Base-by-base conservation (phyloP, 768 basidiomycete species). In the Termitomyces sp. region DNA sequence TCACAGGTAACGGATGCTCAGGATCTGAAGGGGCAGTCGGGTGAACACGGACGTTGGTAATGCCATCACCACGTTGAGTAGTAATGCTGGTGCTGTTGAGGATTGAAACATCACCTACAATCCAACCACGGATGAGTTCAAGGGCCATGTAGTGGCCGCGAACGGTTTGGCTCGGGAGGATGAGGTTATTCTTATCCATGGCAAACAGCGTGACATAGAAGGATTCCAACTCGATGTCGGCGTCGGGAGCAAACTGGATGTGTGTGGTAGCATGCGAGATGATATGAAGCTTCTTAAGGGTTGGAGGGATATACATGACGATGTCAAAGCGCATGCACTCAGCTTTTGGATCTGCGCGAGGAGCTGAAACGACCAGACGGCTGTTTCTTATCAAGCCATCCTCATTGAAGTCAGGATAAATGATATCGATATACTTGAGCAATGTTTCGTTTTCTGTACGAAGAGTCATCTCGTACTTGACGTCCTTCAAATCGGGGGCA, bases 251-350 rank as follows among this genome's bases (percentile, higher is more conserved):
- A 66, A 84, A 82, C 60, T 78, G 71, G 59, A 86, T 68, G 39
- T 86, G 86, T 18, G 78, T 67, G 44, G 68, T 59, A 7, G 79
- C 61, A 61, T 79, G 77, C 48, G 82, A 68, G 40, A 67, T 64
- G 47, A 87, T 60, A 39, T 78, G 70, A 20, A 87, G 74, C 53
- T 76, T 77, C 65, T 78, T 79, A 37, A 86, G 72, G 22, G 67
- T 71, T 4, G 76, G 74, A 8, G 85, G 86, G 32, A 85, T 67
- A 62, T 72, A 77, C 64, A 85, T 68, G 27, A 72, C 77, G 56
- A 82, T 68, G 67, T 85, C 84, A 68, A 76, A 86, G 44, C 83
- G 81, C 64, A 83, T 75, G 72, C 84, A 86, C 20, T 71, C 64
- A 45, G 66, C 57, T 3, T 58, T 57, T 24, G 61, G 58, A 39